A percentile compares a stretch with the other conserved stretches of the same genome.
phyloP scores from a whole-genome alignment of 2,329 filamentous ascomycete species.

The Aspergillus aculeatinus region DNA sequence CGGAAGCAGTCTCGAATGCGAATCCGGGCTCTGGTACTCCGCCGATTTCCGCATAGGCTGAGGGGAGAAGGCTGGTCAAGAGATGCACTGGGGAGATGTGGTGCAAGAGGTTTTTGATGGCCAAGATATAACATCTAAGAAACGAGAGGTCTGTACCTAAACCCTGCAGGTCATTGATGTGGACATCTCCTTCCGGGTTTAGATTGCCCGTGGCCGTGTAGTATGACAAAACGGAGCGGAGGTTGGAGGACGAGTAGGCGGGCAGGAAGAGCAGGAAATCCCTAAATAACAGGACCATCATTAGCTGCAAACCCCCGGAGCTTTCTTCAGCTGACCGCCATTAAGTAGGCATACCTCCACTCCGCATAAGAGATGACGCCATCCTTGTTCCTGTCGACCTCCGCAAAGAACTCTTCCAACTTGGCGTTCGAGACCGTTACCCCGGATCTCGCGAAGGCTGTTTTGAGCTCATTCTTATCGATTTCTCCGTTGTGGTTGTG shows the following conservation, averaged over 20 bases:
- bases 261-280: slow-evolving; percentile 91
- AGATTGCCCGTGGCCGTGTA: slow-evolving; percentile 87
- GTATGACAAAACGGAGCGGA: slow-evolving; percentile 83
- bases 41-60: slow-evolving; percentile 34
- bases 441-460: slow-evolving; percentile 75
- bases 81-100: slow-evolving; percentile 34
- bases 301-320: slow-evolving; percentile 4
- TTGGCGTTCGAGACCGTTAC: slow-evolving; percentile 74
- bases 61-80: slow-evolving; percentile 33
- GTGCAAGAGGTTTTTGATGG: slow-evolving; percentile 37
- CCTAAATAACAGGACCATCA: slow-evolving; percentile 47
- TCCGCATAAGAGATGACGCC: slow-evolving; percentile 86
- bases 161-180: slow-evolving; percentile 88
- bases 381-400: slow-evolving; percentile 87
- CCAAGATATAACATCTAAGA: slow-evolving; percentile 38
- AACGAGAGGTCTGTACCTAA: slow-evolving; percentile 69
- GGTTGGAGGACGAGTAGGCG: slow-evolving; percentile 58
- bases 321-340: slow-evolving; percentile 1
- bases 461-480: slow-evolving; percentile 78
- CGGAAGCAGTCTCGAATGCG: slow-evolving; percentile 30
- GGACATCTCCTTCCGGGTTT: slow-evolving; percentile 90
- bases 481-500: slow-evolving; percentile 79
- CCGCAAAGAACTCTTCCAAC: slow-evolving; percentile 79
- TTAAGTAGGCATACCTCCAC: slow-evolving; percentile 73
- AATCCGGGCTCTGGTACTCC: slow-evolving; percentile 25